Evolutionary conservation across 495 filamentous ascomycete species (phyloP).

Genomic region (Cercophora samala): DNA sequence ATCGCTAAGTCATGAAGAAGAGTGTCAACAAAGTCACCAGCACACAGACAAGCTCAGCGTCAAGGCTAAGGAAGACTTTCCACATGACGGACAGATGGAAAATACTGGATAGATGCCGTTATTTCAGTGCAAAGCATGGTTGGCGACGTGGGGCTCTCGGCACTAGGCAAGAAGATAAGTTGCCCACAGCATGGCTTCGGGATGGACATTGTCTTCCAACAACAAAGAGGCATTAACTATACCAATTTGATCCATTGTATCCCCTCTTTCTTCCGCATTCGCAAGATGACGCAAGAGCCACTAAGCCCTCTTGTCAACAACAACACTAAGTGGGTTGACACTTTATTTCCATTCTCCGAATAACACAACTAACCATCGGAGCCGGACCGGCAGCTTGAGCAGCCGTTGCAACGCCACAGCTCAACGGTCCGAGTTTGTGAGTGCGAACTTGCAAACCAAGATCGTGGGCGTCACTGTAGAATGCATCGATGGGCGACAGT

Average conservation of each 20-base stretch:
- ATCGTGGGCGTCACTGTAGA: neutral
- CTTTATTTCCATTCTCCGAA: neutral
- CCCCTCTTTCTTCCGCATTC: neutral
- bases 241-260: neutral
- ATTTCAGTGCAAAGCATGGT: too few relatives aligned
- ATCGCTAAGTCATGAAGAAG: neutral
- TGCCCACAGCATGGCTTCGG: too few relatives aligned
- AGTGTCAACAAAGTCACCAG: neutral
- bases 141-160: too few relatives aligned
- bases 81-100: too few relatives aligned
- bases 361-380: neutral
- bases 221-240: neutral
- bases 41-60: too few relatives aligned
- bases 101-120: too few relatives aligned
- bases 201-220: neutral
- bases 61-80: too few relatives aligned
- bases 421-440: neutral
- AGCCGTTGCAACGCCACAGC: neutral
- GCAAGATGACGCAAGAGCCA: conserved; percentile 9
- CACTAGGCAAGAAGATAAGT: too few relatives aligned
- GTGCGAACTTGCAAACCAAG: neutral
- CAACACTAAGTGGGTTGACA: neutral
- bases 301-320: neutral
- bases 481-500: neutral
- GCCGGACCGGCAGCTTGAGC: neutral